Percentiles rank a stretch among this genome's conserved stretches.
These are phyloP conservation scores for Solanum paucissectum DNA, from an alignment of 257 asterid genomes.

Conservation along the genomic window DNA sequence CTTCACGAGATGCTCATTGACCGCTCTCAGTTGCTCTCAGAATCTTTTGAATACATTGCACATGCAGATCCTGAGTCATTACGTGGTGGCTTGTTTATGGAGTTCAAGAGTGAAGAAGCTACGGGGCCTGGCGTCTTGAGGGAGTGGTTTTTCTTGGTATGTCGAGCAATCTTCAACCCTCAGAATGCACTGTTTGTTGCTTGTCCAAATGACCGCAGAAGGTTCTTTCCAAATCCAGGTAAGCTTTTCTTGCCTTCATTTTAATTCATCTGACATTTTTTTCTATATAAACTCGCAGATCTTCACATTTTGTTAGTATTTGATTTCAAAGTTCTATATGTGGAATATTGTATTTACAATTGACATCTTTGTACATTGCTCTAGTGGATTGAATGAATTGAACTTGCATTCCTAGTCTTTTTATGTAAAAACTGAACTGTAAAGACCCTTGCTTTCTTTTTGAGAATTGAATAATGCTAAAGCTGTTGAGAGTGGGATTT, in stretches of 20 bases:
- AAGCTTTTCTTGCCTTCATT: not conserved
- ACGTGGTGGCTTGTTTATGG: constrained; percentile 85
- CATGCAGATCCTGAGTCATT: constrained; percentile 49
- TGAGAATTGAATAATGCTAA: not conserved
- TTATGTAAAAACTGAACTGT: not conserved
- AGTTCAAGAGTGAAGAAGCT: constrained; percentile 96
- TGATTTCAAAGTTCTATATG: not conserved
- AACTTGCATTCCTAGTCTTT: not conserved
- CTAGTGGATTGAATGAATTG: not conserved
- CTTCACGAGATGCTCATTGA: constrained; percentile 94
- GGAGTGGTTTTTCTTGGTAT: constrained; percentile 93
- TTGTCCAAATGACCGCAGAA: constrained; percentile 88
- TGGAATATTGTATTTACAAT: not conserved
- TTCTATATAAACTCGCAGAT: not conserved
- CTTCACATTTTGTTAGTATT: not conserved
- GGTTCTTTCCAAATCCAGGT: constrained; percentile 98
- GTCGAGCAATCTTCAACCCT: constrained; percentile 84
- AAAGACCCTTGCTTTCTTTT: not conserved
- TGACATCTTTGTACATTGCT: not conserved
- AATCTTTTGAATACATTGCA: constrained; percentile 69
- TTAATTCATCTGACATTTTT: not conserved
- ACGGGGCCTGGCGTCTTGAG: constrained; percentile 97
- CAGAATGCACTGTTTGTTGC: constrained; percentile 85
- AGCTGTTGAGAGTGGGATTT: not conserved
- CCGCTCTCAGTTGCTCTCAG: constrained; percentile 67